A percentile compares a stretch with the other conserved stretches of the same genome.
These are phyloP conservation scores for Amylostereum areolatum DNA, from an alignment of 1,284 basidiomycete genomes.

Conservation along the genomic window DNA sequence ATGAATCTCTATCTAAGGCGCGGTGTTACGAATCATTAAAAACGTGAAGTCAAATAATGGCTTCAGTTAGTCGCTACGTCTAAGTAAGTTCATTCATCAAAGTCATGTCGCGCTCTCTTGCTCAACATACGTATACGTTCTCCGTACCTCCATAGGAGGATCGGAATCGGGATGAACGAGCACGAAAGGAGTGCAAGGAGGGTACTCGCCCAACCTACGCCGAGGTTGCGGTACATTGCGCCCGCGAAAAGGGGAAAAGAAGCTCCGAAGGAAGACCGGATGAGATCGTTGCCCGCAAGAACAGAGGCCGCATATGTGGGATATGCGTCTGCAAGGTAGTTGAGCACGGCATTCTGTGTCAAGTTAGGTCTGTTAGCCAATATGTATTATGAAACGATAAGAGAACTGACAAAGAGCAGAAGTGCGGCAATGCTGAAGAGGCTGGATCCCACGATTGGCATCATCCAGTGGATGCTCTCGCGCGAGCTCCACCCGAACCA, in stretches of 20 bases:
- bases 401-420: constrained; percentile 25
- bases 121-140: constrained; percentile 12
- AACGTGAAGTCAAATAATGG: neutral
- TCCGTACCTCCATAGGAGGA: constrained; percentile 13
- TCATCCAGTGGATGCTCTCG: constrained; percentile 24
- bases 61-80: neutral
- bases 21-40: too few species aligned
- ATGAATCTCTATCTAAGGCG: too few species aligned
- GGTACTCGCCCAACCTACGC: constrained; percentile 25
- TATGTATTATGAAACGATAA: neutral
- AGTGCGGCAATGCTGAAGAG: constrained; percentile 21
- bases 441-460: constrained; percentile 20
- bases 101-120: constrained; percentile 9
- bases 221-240: constrained; percentile 26
- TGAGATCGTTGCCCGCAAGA: constrained; percentile 32
- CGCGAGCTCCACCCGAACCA: constrained; percentile 37
- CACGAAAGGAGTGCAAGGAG: constrained; percentile 26
- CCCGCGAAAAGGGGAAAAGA: constrained; percentile 30
- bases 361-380: neutral
- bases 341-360: constrained; percentile 16
- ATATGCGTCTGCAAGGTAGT: constrained; percentile 29
- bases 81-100: neutral
- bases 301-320: constrained; percentile 29
- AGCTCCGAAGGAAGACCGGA: constrained; percentile 28
- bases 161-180: constrained; percentile 22